Evolutionary conservation across 2,329 filamentous ascomycete genomes (phyloP), one percentile per base, ranked within the genome.

Genomic region (Cercospora sp.): DNA sequence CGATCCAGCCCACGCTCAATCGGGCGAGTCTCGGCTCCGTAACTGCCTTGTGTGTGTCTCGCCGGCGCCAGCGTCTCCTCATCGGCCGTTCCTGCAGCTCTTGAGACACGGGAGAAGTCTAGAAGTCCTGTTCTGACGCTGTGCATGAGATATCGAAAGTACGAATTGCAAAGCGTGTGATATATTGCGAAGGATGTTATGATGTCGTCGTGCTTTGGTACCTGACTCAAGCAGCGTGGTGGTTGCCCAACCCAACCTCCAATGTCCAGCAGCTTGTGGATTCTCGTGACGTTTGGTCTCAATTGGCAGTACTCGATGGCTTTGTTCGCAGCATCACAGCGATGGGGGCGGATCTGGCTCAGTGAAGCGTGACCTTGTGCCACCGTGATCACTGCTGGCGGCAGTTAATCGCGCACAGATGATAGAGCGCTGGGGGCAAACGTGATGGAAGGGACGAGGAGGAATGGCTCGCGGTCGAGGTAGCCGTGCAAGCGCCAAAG

Each of bases 401-500:
- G 53, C 8, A 33, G 23, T 58, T 16, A 18, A 30, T 58, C 53
- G 53, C 53, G 53, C 30, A 33, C 20, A 26, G 53, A 58, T n/a
- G 53, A 33, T n/a, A 33, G 26, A 33, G n/a, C 23, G 53, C 23
- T 28, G 26, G 53, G 53, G 8, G 26, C 23, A 13, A 45, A 31
- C 20, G 36, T 61, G 59, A 28, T 42, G 59, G 59, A 48, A 36
- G 59, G 23, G 20, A 48, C 16, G 59, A 61, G 36, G 36, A 33
- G 58, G 28, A 60, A 60, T 60, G 58, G 58, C 23, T 59, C 30
- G 55, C 23, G 55, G 28, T 28, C 36, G 36, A 42, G 16, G 36
- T 42, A 42, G 36, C 36, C 45, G 58, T 36, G 58, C 58, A 61
- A 61, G 36, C 59, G 59, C 36, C 59, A 61, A 61, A 42, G 59